Evolutionary conservation across 2,329 filamentous ascomycete species (phyloP), one percentile per base, ranked within the genome.

Genomic region (Dryadomyces sulphureus): DNA sequence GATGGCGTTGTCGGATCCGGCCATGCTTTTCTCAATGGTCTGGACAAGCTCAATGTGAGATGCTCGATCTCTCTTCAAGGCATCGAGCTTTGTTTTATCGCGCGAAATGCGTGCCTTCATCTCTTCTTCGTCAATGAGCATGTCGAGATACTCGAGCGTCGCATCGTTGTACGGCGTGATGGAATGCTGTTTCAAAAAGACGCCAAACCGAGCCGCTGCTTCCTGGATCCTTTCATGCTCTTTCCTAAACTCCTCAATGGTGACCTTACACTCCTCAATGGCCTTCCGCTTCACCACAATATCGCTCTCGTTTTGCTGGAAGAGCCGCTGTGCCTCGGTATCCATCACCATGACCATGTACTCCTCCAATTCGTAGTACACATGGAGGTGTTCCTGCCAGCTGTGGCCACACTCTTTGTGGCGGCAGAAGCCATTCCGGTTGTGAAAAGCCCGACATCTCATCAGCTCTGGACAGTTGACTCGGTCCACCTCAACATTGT

Each of bases 91-190:
- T 6, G 46, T 43, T 2, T 45, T 43, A 45, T 54, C 53, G 16
- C 55, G 56, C 17, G 59, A 59, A 35, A 51, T 52, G 2, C 51
- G 36, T 4, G 62, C 51, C 50, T 65, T 64, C 22, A 49, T 49
- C 34, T 58, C 45, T 50, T 66, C 62, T 38, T 62, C 56, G 32
- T 60, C 55, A 49, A 67, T 66, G 1, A 64, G 50, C 46, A 56
- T 52, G 30, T 65, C 59, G 4, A 67, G 53, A 48, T 67, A 66
- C 12, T 55, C 61, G 4, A 64, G 43, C 12, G 59, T 63, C 1
- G 60, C 60, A 48, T 68, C 64, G 41, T 67, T 67, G 56, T 63
- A 64, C 1, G 59, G 53, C 1, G 57, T 56, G 43, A 67, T 63
- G 17, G 59, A 59, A 45, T 65, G 51, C 22, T 58, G 54, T 49